Evolutionary conservation across 2,329 filamentous ascomycete genomes (phyloP).

Genomic region (Helminthosporium solani): DNA sequence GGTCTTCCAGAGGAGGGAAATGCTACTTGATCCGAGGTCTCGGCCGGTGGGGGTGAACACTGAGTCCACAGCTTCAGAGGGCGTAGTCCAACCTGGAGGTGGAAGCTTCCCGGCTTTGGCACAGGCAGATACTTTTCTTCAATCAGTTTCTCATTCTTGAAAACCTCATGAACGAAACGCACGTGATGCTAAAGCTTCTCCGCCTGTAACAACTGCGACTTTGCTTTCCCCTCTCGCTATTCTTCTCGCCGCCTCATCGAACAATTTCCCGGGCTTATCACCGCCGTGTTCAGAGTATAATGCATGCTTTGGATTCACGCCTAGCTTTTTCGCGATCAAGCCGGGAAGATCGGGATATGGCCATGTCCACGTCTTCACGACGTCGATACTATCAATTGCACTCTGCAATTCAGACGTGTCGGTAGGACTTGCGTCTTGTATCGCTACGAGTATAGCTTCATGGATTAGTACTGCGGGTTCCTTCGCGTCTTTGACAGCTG

Average conservation of each 20-base stretch:
- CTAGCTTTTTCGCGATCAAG: slow-evolving; percentile 53
- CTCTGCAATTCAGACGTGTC: slow-evolving; percentile 42
- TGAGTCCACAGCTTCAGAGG: slow-evolving; percentile 48
- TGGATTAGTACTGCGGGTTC: slow-evolving; percentile 63
- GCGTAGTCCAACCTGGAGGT: slow-evolving; percentile 60
- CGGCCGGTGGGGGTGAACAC: slow-evolving; percentile 56
- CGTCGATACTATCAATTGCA: slow-evolving; percentile 58
- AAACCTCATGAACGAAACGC: slow-evolving; percentile 20
- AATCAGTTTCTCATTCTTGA: background rate
- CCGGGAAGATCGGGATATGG: slow-evolving; percentile 61
- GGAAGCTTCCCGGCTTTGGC: slow-evolving; percentile 55
- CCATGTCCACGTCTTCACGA: slow-evolving; percentile 68
- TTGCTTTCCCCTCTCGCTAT: slow-evolving; percentile 56
- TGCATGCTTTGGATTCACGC: slow-evolving; percentile 50
- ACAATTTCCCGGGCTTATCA: slow-evolving; percentile 60
- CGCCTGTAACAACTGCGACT: slow-evolving; percentile 62
- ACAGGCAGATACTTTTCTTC: slow-evolving; percentile 52
- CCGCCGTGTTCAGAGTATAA: slow-evolving; percentile 62
- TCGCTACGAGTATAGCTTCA: slow-evolving; percentile 54
- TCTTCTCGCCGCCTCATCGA: slow-evolving; percentile 64
- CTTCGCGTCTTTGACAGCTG: slow-evolving; percentile 53
- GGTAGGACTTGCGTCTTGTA: slow-evolving; percentile 51
- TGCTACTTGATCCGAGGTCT: slow-evolving; percentile 45
- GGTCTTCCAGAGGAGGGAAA: slow-evolving; percentile 15
- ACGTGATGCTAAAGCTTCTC: slow-evolving; percentile 64